Evolutionary conservation across 2,329 filamentous ascomycete genomes (phyloP).

Genomic region (Calonectria henricotiae): DNA sequence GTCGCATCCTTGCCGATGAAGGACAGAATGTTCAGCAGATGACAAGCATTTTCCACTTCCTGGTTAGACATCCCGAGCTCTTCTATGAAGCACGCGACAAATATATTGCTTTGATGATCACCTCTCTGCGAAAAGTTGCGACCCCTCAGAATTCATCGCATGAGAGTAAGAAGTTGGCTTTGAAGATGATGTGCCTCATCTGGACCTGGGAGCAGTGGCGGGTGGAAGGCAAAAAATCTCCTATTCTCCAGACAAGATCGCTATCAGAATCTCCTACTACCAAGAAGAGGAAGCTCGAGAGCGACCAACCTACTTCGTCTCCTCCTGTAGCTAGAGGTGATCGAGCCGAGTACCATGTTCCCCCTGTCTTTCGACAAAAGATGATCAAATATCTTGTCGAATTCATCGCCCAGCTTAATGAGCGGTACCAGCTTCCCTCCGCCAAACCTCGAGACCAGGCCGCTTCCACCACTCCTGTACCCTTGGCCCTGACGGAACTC

Average conservation of each 20-base stretch:
- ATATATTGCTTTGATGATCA: constrained; percentile 90
- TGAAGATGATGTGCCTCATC: constrained; percentile 92
- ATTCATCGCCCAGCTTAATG: constrained; percentile 92
- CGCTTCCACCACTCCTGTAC: constrained; percentile 62
- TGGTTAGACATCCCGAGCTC: constrained; percentile 91
- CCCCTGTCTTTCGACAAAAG: constrained; percentile 78
- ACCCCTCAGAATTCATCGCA: constrained; percentile 86
- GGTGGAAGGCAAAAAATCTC: constrained; percentile 72
- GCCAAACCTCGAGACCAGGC: constrained; percentile 74
- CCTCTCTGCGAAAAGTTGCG: constrained; percentile 90
- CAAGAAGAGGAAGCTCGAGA: constrained; percentile 84
- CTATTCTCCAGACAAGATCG: constrained; percentile 53
- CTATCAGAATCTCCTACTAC: constrained; percentile 80
- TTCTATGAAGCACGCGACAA: constrained; percentile 97
- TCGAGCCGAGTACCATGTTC: constrained; percentile 78
- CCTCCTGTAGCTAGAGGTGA: constrained; percentile 70
- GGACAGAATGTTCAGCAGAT: constrained; percentile 96
- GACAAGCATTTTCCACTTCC: constrained; percentile 97
- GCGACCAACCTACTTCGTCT: constrained; percentile 69
- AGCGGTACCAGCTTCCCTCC: constrained; percentile 85
- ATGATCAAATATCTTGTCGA: constrained; percentile 96
- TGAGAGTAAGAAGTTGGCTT: constrained; percentile 91
- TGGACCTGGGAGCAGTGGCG: constrained; percentile 94
- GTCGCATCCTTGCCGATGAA: constrained; percentile 93
- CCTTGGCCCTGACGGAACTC: constrained; percentile 79